Evolutionary conservation across 2,329 filamentous ascomycete genomes (phyloP), one percentile per base, ranked within the genome.

Genomic region (Dichotomopilus funicola): DNA sequence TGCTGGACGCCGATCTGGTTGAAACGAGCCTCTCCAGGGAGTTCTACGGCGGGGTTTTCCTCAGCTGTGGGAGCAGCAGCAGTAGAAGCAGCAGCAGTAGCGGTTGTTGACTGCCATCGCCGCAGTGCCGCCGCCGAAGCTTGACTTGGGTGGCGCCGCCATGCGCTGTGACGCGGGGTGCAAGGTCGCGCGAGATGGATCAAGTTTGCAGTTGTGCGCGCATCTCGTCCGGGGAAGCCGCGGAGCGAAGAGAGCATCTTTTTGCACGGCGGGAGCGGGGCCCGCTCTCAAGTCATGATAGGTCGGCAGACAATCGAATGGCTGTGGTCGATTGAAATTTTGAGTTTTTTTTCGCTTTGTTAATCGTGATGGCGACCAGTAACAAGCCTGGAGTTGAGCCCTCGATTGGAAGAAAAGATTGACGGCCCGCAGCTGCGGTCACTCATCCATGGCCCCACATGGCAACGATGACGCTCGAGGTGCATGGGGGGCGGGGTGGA

Each of bases 1-100:
- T 97, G 92, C 73, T 99, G 94, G 41, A 99, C 89, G 52, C 89
- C 90, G 64, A 99, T 91, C 63, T 95, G 88, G 72, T 95, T 99
- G 75, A 87, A 89, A 62, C 94, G 85, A 49, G 89, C 77, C 55
- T 79, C 72, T 6, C 81, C 79, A 0, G 72, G 66, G 35, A 80
- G 75, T 38, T 75, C 71, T 57, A 80, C 68, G 31, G 27, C 58
- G 59, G 12, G 59, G 33, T 46, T 37, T n/a, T 53, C n/a, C 31
- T 46, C 41, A n/a, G 55, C n/a, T n/a, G 48, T 49, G 35, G 49
- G 38, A 12, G 37, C 44, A 13, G 27, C 37, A 33, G 57, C 19
- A 2, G 19, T 27, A 3, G 19, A 3, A 27, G 19, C 19, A 27
- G 19, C 19, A 27, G 19, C 19, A 27, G 19, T 3, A 27, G 19